A percentile compares a stretch with the other conserved stretches of the same genome.
phyloP scores from a whole-genome alignment of 129 eudicot species.

The Tagetes patula region DNA sequence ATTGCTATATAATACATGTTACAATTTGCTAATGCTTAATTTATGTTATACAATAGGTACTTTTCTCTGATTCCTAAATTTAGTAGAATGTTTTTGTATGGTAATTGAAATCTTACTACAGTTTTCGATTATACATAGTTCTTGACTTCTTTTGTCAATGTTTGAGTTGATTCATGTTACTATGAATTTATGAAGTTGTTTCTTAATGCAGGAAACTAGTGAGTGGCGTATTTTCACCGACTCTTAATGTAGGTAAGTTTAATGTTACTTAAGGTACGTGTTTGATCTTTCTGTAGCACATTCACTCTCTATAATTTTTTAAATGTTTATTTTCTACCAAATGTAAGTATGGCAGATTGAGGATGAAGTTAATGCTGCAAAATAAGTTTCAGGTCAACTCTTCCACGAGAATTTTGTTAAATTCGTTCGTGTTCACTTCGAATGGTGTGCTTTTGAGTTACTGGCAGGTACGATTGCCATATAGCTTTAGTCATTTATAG shows the following conservation, averaged over 20 bases:
- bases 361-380: slow-evolving; percentile 79
- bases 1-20: no score
- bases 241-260: slow-evolving; percentile 64
- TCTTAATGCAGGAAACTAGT: slow-evolving; percentile 66
- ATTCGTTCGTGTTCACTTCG: slow-evolving; percentile 86
- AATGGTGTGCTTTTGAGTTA: slow-evolving; percentile 93
- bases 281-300: slow-evolving; percentile 15
- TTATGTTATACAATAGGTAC: no score
- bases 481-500: not conserved
- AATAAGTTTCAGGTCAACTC: slow-evolving; percentile 52
- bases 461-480: slow-evolving; percentile 68
- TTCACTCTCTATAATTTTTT: not conserved
- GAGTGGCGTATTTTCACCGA: slow-evolving; percentile 49
- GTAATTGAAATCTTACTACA: not conserved
- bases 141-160: not conserved
- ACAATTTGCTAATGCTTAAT: no score
- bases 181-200: slow-evolving; percentile 24
- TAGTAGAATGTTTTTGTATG: slow-evolving; percentile 37
- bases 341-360: slow-evolving; percentile 52
- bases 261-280: slow-evolving; percentile 9
- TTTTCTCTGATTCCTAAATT: no score
- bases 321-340: not conserved
- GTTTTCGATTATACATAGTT: not conserved
- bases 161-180: slow-evolving; percentile 12
- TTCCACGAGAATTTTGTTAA: slow-evolving; percentile 68